Base-by-base conservation (phyloP, 2,329 filamentous ascomycete species). In the Aspergillus sp. region DNA sequence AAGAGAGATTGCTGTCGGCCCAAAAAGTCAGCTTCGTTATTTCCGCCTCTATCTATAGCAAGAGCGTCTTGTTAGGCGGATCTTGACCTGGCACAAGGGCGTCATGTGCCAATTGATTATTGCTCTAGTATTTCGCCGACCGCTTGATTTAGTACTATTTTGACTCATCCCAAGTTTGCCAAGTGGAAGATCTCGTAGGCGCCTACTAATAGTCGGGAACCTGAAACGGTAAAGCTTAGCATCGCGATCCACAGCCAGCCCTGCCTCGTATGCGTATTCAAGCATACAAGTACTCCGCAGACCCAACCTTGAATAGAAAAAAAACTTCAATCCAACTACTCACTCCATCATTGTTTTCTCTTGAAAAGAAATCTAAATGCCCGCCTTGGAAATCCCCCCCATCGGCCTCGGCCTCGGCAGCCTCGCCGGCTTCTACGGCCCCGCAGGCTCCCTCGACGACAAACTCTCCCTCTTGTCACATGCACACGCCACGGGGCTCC, bases 401-500 rank as follows among this genome's bases (percentile, higher is more conserved):
- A 54, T 74, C 4, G 71, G 71, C 7, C 64, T 74, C n/a, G 69
- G 70, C 25, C 64, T 63, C 23, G 53, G 53, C 9, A 55, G 53
- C 28, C n/a, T 55, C 17, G 22, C 25, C 53, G 53, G 53, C 13
- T 54, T 57, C n/a, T 72, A 72, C 22, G 67, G 69, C 6, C 45
- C 61, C 38, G 59, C 67, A 5, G 61, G 63, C 9, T 46, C 63
- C 7, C 54, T 60, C 6, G 63, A 66, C 0, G 63, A 66, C 31
- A 66, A 51, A 13, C 45, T 71, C 2, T 62, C 69, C 11, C 55
- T 69, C 6, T 64, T 77, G n/a, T 69, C 74, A 19, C 70, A 76
- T 49, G 68, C 73, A 4, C 70, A 76, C 66, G 59, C 70, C 17
- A 66, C 68, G 4, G 73, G 74, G 19, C 66, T 70, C 17, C 68